phyloP scores from a whole-genome alignment of 1,284 basidiomycete genomes.

The Rhodotorula sp. region DNA sequence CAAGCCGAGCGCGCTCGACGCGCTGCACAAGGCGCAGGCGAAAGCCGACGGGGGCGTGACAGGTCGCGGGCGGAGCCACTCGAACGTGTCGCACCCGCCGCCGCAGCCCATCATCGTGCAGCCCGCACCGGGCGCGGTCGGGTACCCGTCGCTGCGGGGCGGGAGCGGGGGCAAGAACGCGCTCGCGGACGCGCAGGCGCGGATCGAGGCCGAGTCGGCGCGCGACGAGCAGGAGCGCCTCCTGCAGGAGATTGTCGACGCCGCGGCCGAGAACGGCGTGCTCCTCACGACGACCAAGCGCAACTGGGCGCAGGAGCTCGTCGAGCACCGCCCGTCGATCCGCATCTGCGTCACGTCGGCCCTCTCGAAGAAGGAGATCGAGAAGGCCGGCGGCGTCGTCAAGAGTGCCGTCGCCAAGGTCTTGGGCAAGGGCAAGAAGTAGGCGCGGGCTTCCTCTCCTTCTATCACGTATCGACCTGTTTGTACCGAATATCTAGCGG shows the following conservation, averaged over 20 bases:
- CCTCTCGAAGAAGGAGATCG: constrained; percentile 82
- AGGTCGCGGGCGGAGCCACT: constrained; percentile 40
- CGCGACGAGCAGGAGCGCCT: constrained; percentile 71
- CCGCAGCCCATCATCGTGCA: constrained; percentile 40
- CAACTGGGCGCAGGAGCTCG: constrained; percentile 74
- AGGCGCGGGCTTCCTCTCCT: not conserved
- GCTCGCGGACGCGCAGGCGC: not conserved
- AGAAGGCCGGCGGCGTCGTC: constrained; percentile 77
- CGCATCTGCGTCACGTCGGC: constrained; percentile 76
- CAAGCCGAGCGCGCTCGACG: constrained; percentile 45
- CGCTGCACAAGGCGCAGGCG: constrained; percentile 25
- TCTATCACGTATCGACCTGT: too few species aligned
- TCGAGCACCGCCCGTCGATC: constrained; percentile 82
- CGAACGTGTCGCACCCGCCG: constrained; percentile 47
- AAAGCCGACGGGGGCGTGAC: constrained; percentile 45
- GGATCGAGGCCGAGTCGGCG: constrained; percentile 54
- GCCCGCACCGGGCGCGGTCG: constrained; percentile 6
- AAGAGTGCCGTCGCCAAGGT: constrained; percentile 76
- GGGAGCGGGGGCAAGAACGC: not conserved
- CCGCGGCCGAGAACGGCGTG: constrained; percentile 61
- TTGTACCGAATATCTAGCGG: too few species aligned
- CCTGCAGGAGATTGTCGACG: constrained; percentile 85
- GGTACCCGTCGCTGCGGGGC: not conserved
- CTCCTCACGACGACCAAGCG: constrained; percentile 79
- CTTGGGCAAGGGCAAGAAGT: constrained; percentile 48